Base-by-base conservation (phyloP, 1,139 yeast genomes). In the Blastobotrys aristatus region DNA sequence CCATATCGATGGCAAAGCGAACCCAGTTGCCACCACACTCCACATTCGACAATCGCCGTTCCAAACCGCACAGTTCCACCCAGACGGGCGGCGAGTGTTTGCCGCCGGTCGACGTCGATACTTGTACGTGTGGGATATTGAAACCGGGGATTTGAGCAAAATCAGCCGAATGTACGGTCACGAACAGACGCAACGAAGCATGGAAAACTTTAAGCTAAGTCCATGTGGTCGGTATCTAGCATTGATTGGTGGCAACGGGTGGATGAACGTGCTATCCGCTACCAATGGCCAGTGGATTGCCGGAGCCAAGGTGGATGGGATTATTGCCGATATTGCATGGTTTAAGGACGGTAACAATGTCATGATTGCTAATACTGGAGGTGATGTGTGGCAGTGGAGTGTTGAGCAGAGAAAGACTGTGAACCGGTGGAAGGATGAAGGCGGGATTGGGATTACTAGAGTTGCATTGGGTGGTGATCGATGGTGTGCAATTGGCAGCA, bases 71-170 rank as follows among this genome's bases (percentile, higher is more conserved):
- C 69, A 72, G 51, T 88, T 87, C 64, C 79, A 79, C 46, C 65
- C 72, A 3, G 71, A 70, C 53, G 79, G 76, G 54, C 72, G 71
- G 50, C 74, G 77, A 55, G 79, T 92, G 2, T 83, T 79, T 63
- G 88, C 95, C 1, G 96, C 86, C 51, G 98, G 98, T 51, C 80
- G 97, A 70, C 80, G 98, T 70, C 77, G 87, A 51, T 90, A 84
- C 64, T 82, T 92, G 86, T 87, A 85, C 67, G 81, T 88, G 48
- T 90, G 97, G 96, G 92, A 89, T 65, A 73, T 92, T 48, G 77
- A 77, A 46, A 71, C 76, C 11, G 89, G 90, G n/a, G 72, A 71
- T 17, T 81, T 89, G 37, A 95, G 88, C 55, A 92, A 90, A 66
- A 79, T 92, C 43, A 79, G 88, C 46, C 78, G 97, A 66, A 71